phyloP scores from a whole-genome alignment of 2,329 filamentous ascomycete species.

The Alternaria consortialis region DNA sequence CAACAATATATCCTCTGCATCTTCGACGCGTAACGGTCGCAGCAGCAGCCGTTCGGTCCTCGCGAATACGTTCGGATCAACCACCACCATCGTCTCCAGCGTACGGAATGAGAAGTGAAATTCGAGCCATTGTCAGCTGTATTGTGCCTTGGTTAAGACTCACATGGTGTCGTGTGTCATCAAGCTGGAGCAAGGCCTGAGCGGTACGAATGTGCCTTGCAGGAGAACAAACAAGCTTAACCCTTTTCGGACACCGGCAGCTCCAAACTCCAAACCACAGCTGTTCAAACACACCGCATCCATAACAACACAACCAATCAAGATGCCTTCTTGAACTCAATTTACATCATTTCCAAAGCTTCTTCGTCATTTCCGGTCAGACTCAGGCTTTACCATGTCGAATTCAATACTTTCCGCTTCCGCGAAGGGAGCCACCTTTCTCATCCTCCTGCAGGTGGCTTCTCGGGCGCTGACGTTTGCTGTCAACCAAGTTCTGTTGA shows the following conservation, averaged over 20 bases:
- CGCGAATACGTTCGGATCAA: slow-evolving; percentile 40
- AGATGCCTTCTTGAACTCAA: slow-evolving; percentile 27
- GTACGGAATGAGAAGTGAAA: slow-evolving; percentile 4
- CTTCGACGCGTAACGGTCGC: slow-evolving; percentile 60
- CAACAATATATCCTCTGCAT: slow-evolving; percentile 61
- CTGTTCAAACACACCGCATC: slow-evolving; percentile 27
- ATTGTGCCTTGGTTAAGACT: slow-evolving; percentile 9
- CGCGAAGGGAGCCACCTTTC: slow-evolving; percentile 79
- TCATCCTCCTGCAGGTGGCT: slow-evolving; percentile 86
- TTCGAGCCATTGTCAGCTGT: slow-evolving; percentile 27
- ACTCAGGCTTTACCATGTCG: slow-evolving; percentile 34
- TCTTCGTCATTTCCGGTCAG: slow-evolving; percentile 13
- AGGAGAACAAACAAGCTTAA: slow-evolving; percentile 27
- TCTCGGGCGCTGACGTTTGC: slow-evolving; percentile 91
- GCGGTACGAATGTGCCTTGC: slow-evolving; percentile 15
- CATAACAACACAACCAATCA: slow-evolving; percentile 31
- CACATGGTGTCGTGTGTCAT: slow-evolving; percentile 35
- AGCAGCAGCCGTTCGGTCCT: slow-evolving; percentile 65
- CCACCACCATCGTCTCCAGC: slow-evolving; percentile 43
- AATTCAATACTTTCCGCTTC: slow-evolving; percentile 54
- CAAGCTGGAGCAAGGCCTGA: slow-evolving; percentile 17
- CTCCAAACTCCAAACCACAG: slow-evolving; percentile 31
- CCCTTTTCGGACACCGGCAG: slow-evolving; percentile 31
- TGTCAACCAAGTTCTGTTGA: slow-evolving; percentile 89
- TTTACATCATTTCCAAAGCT: slow-evolving; percentile 14